Percentiles rank a stretch among this genome's conserved stretches.
phyloP scores from a whole-genome alignment of 768 basidiomycete species.

The Podaxis rugospora region DNA sequence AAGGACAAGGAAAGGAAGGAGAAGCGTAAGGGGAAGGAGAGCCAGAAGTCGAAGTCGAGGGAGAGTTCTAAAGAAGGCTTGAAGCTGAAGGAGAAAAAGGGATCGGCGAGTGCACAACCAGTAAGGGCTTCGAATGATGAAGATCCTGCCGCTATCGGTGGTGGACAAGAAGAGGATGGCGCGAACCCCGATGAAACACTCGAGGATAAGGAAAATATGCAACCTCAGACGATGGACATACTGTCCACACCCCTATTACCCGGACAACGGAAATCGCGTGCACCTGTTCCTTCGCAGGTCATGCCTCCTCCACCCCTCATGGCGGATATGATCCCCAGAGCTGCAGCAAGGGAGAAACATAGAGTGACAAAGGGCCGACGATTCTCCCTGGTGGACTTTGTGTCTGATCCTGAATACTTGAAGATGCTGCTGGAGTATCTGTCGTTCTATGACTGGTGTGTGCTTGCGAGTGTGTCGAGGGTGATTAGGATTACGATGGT shows the following conservation, averaged over 20 bases:
- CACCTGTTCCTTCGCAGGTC: background rate
- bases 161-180: background rate
- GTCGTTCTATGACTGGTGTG: slow-evolving; percentile 71
- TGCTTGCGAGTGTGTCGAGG: slow-evolving; percentile 54
- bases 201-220: background rate
- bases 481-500: slow-evolving; percentile 45
- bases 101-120: background rate
- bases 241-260: background rate
- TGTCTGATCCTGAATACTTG: slow-evolving; percentile 51
- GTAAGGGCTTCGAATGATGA: background rate
- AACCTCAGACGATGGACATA: background rate
- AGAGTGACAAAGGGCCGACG: slow-evolving; percentile 10
- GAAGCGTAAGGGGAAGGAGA: slow-evolving; percentile 16
- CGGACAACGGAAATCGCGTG: background rate
- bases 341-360: background rate
- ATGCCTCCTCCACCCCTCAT: slow-evolving; percentile 3
- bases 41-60: background rate
- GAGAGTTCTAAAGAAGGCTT: background rate
- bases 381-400: slow-evolving; percentile 54
- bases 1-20: slow-evolving; percentile 10
- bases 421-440: slow-evolving; percentile 51
- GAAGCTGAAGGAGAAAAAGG: background rate
- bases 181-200: background rate
- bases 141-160: background rate
- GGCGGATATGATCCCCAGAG: background rate